Evolutionary conservation across 2,329 filamentous ascomycete species (phyloP).

Genomic region (Fusarium redolens): DNA sequence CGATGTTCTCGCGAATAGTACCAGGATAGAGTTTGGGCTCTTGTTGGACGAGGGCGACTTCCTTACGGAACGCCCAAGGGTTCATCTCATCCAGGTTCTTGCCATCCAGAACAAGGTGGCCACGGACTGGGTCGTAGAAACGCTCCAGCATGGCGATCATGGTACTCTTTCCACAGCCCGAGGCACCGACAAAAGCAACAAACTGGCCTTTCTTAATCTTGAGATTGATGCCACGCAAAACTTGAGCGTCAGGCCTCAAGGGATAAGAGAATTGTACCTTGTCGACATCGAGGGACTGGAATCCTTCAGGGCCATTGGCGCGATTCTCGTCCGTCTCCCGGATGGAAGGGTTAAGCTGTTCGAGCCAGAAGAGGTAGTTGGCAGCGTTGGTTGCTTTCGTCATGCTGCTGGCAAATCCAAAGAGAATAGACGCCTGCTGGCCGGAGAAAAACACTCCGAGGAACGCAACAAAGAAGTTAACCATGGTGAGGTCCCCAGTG

Average conservation of each 20-base stretch:
- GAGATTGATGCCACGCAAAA: conserved; percentile 55
- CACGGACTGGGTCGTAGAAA: conserved; percentile 53
- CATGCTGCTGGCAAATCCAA: conserved; percentile 62
- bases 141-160: conserved; percentile 64
- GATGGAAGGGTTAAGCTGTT: conserved; percentile 54
- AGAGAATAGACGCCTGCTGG: conserved; percentile 53
- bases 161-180: conserved; percentile 70
- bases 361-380: conserved; percentile 63
- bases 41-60: conserved; percentile 64
- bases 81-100: conserved; percentile 48
- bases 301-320: conserved; percentile 49
- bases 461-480: conserved; percentile 63
- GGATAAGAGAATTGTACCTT: conserved; percentile 73
- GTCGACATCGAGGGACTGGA: conserved; percentile 57
- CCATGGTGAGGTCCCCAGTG: conserved; percentile 62
- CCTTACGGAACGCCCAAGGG: too few species aligned
- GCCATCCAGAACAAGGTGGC: conserved; percentile 10
- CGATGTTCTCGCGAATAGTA: conserved; percentile 84
- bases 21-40: conserved; percentile 77
- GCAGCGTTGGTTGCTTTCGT: conserved; percentile 62
- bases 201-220: conserved; percentile 59
- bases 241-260: conserved; percentile 52
- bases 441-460: conserved; percentile 61
- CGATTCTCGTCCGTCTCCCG: conserved; percentile 56
- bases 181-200: conserved; percentile 63